Base-by-base conservation (phyloP, 805 yeast genomes). In the Yarrowia porcina region DNA sequence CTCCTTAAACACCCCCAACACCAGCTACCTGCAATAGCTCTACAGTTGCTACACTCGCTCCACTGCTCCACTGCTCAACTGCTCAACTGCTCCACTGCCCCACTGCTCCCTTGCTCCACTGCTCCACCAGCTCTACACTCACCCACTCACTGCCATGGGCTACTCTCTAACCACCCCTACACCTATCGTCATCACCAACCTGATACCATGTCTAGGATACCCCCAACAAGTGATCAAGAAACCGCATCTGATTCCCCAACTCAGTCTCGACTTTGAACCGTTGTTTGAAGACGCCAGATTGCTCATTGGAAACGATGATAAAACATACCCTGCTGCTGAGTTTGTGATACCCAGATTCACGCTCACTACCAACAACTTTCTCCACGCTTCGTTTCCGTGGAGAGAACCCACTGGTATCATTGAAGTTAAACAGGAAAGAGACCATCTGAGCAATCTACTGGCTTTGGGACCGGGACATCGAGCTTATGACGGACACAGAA, bases 131-230 rank as follows among this genome's bases (percentile, higher is more conserved):
- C n/a, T n/a, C n/a, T n/a, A n/a, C n/a, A n/a, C n/a, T n/a, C n/a
- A n/a, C n/a, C n/a, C n/a, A 4, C 15, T 10, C 6, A 6, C 15
- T 1, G 3, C 9, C 23, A 49, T 49, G 57, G 57, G 57, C 21
- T 49, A 49, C 57, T 49, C 57, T 10, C 57, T 35, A 3, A n/a
- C 18, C 0, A 35, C 21, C n/a, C 41, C 30, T 2, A 33, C 41
- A 3, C 57, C 57, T 4, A 33, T 49, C 21, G 57, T 49, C 41
- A 49, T 49, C 4, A n/a, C 42, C 57, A 49, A 49, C 57, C 57
- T 49, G 41, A 23, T n/a, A 23, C 57, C 57, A 9, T 33, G 41
- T 12, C n/a, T 23, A 4, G 28, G 57, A 21, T 49, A 33, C 41
- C 28, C 57, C 1, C 57, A 49, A 11, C 12, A 23, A n/a, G 15